Evolutionary conservation across 192 early-diverging fungal genomes (phyloP), one percentile per base, ranked within the genome.

Genomic region (Mortierella hygrophila): DNA sequence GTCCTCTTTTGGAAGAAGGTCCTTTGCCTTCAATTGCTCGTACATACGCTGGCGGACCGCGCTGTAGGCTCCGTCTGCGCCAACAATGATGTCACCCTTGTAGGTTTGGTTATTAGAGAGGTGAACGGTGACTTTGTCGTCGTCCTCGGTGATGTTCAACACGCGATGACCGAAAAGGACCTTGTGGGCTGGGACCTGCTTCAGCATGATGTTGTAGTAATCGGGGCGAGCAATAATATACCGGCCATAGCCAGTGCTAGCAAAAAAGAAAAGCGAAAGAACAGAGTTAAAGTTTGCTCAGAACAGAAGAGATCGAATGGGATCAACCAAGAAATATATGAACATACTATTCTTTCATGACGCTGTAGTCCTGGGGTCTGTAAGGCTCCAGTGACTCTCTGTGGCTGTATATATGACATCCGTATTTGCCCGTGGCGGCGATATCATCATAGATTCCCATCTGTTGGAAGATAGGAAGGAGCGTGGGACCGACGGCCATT

Each of bases 41-140:
- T 72, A 82, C 20, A 82, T 15, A 0, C 68, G 15, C 32, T 82
- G 74, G 40, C 85, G 80, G 3, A 88, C 57, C 0, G 46, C 69
- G 42, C 80, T 82, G 16, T 78, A 77, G 4, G 78, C 74, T 47
- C 85, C 85, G 57, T 89, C 89, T 2, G 79, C 78, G 41, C 84
- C 88, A 0, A 89, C 84, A 29, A 89, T 38, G 20, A 87, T 49
- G 29, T 75, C 75, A 10, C 88, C 88, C 44, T 68, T 47, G 8
- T 40, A 15, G 4, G n/a, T 41, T 1, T 68, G 38, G 11, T 68
- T 47, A 37, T 89, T 81, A 4, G 72, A 54, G 63, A 69, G 77
- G 6, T 16, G 52, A 40, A 82, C 69, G 46, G 44, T 65, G 23
- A 89, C 78, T 29, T 54, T 78, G n/a, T 76, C 42, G 4, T 87